Base-by-base conservation (phyloP, 1,284 basidiomycete species). In the Cryptococcus sp. region DNA sequence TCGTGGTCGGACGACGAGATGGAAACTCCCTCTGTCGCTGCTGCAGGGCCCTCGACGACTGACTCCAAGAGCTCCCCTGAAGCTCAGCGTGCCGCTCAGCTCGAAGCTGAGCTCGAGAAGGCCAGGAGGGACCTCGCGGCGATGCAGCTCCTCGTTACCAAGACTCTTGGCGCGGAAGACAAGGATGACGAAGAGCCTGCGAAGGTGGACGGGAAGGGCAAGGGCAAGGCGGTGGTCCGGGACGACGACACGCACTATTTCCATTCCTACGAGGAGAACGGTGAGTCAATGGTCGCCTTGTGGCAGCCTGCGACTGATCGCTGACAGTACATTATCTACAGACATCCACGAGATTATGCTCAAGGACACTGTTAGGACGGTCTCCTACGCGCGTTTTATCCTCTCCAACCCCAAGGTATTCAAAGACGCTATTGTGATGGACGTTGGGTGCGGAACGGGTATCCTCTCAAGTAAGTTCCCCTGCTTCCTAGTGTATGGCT, bases 231-330 rank as follows among this genome's bases (percentile, higher is more conserved):
- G 46, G 70, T 50, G 57, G 66, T 74, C 50, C 66, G 86, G 38
- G 90, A 94, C 65, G 90, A 96, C 66, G 95, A 98, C 73, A 84
- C 88, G 0, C 89, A 96, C 72, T 98, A 98, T 77, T 98, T 98
- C 77, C 83, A 90, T 59, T 90, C 87, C 62, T 98, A 98, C 69
- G 88, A 84, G n/a, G 86, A 86, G 63, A 95, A 96, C 68, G 91
- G 91, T 89, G 61, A 18, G 82, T 62, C 4, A 23, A 8, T 12
- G 24, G 28, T 37, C 13, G 18, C n/a, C 36, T 44, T 7, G 20
- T 21, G 36, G 4, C 9, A 16, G 13, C n/a, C 9, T 39, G 13
- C 7, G 16, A 9, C 36, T 40, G 42, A 48, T n/a, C 15, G 24
- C 23, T 48, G 18, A 16, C 28, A 43, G 52, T 55, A 35, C n/a